These are phyloP conservation scores for Leccinum sublutescens DNA, from an alignment of 768 basidiomycete genomes.

Conservation along the genomic window DNA sequence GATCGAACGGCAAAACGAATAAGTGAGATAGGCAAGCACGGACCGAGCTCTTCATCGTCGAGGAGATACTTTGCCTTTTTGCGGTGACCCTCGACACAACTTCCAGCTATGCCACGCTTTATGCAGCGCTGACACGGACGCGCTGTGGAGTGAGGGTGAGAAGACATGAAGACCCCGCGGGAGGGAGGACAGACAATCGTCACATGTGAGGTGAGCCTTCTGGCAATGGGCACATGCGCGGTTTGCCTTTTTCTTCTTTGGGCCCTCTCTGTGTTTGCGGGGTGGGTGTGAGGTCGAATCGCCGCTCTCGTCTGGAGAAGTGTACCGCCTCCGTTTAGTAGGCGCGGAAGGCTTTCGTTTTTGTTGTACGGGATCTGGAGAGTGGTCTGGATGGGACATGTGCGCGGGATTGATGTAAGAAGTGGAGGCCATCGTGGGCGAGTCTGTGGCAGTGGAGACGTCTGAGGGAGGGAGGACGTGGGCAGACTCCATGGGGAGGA, in stretches of 20 bases:
- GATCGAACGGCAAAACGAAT: slow-evolving; percentile 17
- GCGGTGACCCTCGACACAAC: slow-evolving; percentile 91
- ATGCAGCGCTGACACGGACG: slow-evolving; percentile 95
- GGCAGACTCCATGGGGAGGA: slow-evolving; percentile 6
- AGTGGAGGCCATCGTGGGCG: slow-evolving; percentile 18
- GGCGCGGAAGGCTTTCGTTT: slow-evolving; percentile 40
- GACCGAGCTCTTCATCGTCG: slow-evolving; percentile 91
- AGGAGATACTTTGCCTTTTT: slow-evolving; percentile 98
- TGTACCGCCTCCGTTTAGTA: slow-evolving; percentile 61
- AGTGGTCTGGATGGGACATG: slow-evolving; percentile 34
- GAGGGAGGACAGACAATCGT: slow-evolving; percentile 72
- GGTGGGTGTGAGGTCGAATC: slow-evolving; percentile 42
- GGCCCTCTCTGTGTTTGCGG: slow-evolving; percentile 66
- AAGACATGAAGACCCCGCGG: background rate
- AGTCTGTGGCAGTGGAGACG: background rate
- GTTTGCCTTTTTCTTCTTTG: slow-evolving; percentile 93
- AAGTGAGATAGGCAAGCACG: slow-evolving; percentile 16
- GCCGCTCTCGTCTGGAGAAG: slow-evolving; percentile 56
- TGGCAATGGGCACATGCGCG: slow-evolving; percentile 96
- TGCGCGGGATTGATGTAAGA: slow-evolving; percentile 44
- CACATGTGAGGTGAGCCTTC: slow-evolving; percentile 97
- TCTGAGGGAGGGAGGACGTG: slow-evolving; percentile 5
- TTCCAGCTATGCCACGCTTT: slow-evolving; percentile 86
- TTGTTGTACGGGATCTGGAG: slow-evolving; percentile 17
- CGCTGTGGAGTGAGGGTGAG: slow-evolving; percentile 47